Evolutionary conservation across 768 basidiomycete species (phyloP), one percentile per base, ranked within the genome.

Genomic region (Phanerodontia chrysosporium): DNA sequence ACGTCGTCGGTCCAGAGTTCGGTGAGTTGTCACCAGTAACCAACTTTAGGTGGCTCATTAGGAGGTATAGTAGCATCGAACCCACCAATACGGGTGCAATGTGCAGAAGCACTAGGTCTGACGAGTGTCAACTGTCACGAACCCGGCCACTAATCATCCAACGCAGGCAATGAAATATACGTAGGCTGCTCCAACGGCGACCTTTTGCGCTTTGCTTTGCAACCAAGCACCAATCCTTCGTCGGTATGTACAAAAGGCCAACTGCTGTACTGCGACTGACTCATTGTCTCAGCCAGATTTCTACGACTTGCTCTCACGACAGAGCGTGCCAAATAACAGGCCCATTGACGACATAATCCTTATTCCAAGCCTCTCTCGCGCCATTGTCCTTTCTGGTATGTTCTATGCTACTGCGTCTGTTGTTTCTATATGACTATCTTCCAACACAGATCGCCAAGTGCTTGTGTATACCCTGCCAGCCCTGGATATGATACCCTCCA

Each of bases 181-280:
- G 81, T 92, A 13, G 95, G 93, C 13, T 89, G 89, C 61, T 84
- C 86, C 22, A 92, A 94, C 59, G 93, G 95, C 22, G 84, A 92
- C 63, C 78, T 97, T 8, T 74, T 94, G 35, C 86, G 93, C 45
- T 95, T 89, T 68, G 80, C 87, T 1, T 76, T 91, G 22, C 87
- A 87, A 64, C 79, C 78, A 2, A 83, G 83, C 63, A 76, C 6
- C 5, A 39, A 79, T 61, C 72, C 80, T 24, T 76, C 72, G 64
- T 75, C 78, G 65, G 83, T 83, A 60, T 58, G 78, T 69, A 52
- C 7, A 30, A 24, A 25, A 16, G 18, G 39, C 4, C 18, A 4
- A 18, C 39, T 18, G 4, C 18, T 9, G 16, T 42, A 12, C 39
- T 35, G 8, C 28, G 10, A 39, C 3, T 24, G 16, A 13, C 39